phyloP scores from a whole-genome alignment of 257 asterid species.

The Salvia rosmarinus region DNA sequence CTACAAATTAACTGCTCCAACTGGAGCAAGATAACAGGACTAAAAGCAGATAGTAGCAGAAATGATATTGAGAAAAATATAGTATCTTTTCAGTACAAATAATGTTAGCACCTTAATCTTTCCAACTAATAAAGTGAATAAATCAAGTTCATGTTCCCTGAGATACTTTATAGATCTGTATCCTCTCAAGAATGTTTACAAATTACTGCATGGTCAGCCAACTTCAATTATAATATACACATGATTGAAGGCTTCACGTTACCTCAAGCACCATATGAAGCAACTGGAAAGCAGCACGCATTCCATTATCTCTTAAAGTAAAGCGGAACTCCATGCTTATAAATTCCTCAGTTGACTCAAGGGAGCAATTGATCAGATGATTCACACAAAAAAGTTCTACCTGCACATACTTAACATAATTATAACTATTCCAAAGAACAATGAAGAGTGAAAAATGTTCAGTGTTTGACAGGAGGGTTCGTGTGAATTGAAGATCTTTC shows the following conservation, averaged over 20 bases:
- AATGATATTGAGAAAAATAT: background rate
- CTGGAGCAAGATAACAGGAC: slow-evolving; percentile 14
- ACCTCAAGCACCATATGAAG: slow-evolving; percentile 99
- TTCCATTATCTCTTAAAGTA: slow-evolving; percentile 90
- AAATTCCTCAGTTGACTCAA: slow-evolving; percentile 99
- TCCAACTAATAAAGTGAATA: slow-evolving; percentile 19
- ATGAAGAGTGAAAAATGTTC: background rate
- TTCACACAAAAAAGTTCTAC: slow-evolving; percentile 98
- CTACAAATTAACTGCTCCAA: slow-evolving; percentile 17
- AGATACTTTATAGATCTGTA: background rate
- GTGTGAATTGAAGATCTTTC: slow-evolving; percentile 12
- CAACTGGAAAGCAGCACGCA: slow-evolving; percentile 99
- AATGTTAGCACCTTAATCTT: background rate
- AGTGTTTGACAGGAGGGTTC: slow-evolving; percentile 4
- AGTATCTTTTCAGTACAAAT: background rate
- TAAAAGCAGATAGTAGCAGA: slow-evolving; percentile 16
- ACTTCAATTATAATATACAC: slow-evolving; percentile 20
- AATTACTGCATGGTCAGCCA: slow-evolving; percentile 17
- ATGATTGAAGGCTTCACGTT: slow-evolving; percentile 32
- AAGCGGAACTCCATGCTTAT: slow-evolving; percentile 98
- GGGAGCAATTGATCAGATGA: slow-evolving; percentile 93
- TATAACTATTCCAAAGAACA: slow-evolving; percentile 26
- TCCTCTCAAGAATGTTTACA: background rate
- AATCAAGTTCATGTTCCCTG: slow-evolving; percentile 21
- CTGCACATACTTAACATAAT: slow-evolving; percentile 52